A percentile compares a stretch with the other conserved stretches of the same genome.
Conservation (phyloP, 768 basidiomycete genomes). For the Cystobasidium onofrii region DNA sequence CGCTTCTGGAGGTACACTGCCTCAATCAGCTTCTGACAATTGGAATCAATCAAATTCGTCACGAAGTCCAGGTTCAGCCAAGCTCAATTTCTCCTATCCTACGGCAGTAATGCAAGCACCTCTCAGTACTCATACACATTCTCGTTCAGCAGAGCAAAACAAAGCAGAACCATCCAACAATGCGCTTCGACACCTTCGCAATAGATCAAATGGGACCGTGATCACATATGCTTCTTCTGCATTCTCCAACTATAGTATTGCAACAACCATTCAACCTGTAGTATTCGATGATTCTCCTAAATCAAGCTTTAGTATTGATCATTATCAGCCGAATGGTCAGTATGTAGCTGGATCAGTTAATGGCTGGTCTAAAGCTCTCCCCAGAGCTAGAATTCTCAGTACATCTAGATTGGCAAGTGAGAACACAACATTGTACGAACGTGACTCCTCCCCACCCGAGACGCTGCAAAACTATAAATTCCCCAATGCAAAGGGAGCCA, state of each 20-base stretch:
- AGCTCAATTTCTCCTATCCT: slow-evolving; percentile 1
- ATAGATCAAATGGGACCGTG: background rate
- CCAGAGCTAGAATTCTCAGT: background rate
- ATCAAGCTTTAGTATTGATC: slow-evolving; percentile 1
- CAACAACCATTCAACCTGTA: background rate
- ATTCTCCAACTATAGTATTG: background rate
- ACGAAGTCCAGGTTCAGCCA: background rate
- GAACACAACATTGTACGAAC: background rate
- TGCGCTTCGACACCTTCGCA: background rate
- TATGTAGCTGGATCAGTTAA: background rate
- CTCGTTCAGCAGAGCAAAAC: background rate
- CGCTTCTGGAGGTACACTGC: background rate
- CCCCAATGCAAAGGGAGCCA: background rate
- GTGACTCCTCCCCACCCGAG: background rate
- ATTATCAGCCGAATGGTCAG: background rate
- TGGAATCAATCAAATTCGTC: background rate
- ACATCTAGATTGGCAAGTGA: background rate
- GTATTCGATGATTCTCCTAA: background rate
- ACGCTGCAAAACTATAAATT: background rate
- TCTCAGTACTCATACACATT: background rate
- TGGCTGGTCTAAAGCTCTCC: too few species aligned
- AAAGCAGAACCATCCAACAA: background rate
- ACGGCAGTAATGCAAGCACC: background rate
- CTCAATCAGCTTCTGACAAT: background rate
- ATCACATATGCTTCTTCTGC: slow-evolving; percentile 2